Evolutionary conservation across 352 stramenopile species (phyloP), one percentile per base, ranked within the genome.

Genomic region (Aphanomyces invadans): DNA sequence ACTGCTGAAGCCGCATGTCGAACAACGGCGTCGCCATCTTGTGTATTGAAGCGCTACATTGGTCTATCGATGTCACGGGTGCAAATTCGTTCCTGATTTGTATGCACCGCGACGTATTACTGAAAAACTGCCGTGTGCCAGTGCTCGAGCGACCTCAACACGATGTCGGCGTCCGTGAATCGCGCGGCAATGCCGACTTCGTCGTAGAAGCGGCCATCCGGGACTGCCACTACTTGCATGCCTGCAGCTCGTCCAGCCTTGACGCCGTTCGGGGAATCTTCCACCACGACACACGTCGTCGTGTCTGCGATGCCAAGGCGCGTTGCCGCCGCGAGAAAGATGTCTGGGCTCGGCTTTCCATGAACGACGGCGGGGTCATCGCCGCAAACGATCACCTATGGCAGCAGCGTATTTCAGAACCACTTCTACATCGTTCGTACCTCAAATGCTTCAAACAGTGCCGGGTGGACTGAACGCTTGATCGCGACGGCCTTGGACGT

Each of bases 291-390:
- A 89, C 57, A 90, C 79, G 10, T 57, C 4, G 59, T 51, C 2
- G 44, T 15, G 25, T 69, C 51, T 15, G 3, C 1, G 32, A 69
- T 44, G n/a, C 62, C 62, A 28, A 69, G 62, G 4, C 44, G 62
- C 5, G 26, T 72, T 10, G 73, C 80, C 2, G 85, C 83, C 4
- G 74, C 77, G 36, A 86, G 73, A 61, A 93, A 93, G 74, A 93
- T 93, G 65, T 93, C 83, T 9, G 85, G 85, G 44, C 77, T 79
- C 3, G 85, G 85, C 54, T 93, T 93, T 53, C 85, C 85, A 23
- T 68, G 69, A 55, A 80, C 76, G 9, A 93, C 81, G 3, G 75
- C 76, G 0, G 79, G 71, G 70, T 93, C 81, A 38, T 93, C 80
- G n/a, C 85, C 85, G 17, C 77, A 88, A 48, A 93, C 83, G 36